Conservation (phyloP, 78 protist species). For the Dictyostelium capitatum region DNA sequence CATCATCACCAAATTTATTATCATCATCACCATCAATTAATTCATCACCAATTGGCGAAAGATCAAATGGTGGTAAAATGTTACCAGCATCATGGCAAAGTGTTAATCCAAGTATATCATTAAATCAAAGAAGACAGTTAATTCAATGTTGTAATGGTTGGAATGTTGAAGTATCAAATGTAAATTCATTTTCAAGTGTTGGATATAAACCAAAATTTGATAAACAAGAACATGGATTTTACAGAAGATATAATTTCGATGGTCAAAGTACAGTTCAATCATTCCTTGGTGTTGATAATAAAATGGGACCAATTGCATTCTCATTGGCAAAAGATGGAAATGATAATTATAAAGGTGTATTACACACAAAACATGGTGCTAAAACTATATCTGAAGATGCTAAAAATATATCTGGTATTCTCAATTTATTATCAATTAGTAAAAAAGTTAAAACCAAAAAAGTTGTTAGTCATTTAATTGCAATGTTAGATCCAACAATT, state of each 20-base stretch:
- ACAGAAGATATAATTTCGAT: slow-evolving; percentile 49
- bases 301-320: slow-evolving; percentile 70
- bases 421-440: neutral
- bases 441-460: slow-evolving; percentile 42
- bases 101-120: slow-evolving; percentile 2
- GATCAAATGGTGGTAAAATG: neutral
- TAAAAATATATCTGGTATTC: slow-evolving; percentile 31
- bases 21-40: neutral
- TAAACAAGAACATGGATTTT: slow-evolving; percentile 60
- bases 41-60: slow-evolving; percentile 9
- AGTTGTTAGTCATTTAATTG: slow-evolving; percentile 34
- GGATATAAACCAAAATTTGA: slow-evolving; percentile 16
- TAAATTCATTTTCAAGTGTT: neutral
- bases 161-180: slow-evolving; percentile 29
- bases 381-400: slow-evolving; percentile 34
- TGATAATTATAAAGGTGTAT: slow-evolving; percentile 61
- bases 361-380: slow-evolving; percentile 57
- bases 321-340: slow-evolving; percentile 26
- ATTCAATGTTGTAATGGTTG: slow-evolving; percentile 40
- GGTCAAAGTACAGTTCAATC: slow-evolving; percentile 12
- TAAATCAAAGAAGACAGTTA: slow-evolving; percentile 4
- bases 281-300: slow-evolving; percentile 55
- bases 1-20: neutral
- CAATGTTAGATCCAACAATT: slow-evolving; percentile 8
- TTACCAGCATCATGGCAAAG: neutral